phyloP scores from a whole-genome alignment of 345 rosid species.

The Eucalyptus microcorys region DNA sequence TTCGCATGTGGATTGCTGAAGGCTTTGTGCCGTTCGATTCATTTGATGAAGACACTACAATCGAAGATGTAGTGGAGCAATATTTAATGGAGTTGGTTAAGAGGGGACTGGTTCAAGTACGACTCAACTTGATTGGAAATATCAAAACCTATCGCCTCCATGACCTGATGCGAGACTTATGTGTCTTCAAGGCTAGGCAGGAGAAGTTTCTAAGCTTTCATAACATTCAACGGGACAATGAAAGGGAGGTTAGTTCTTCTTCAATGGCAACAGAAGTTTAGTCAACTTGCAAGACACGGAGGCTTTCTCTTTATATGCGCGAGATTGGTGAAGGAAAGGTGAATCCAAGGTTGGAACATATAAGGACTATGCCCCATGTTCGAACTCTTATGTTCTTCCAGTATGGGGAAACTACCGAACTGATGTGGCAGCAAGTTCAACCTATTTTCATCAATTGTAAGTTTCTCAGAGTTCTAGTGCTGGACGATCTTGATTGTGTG shows the following conservation, averaged over 20 bases:
- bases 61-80: constrained; percentile 14
- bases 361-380: not conserved
- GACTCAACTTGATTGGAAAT: constrained; percentile 4
- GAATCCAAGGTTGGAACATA: too few species aligned
- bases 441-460: not conserved
- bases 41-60: not conserved
- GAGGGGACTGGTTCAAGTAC: constrained; percentile 26
- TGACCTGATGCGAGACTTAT: constrained; percentile 24
- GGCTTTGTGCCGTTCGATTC: constrained; percentile 8
- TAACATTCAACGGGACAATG: not conserved
- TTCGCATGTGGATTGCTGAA: constrained; percentile 32
- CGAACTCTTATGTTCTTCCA: constrained; percentile 21
- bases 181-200: constrained; percentile 8
- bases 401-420: not conserved
- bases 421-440: not conserved
- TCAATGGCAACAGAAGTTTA: not conserved
- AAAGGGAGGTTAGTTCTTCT: not conserved
- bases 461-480: too few species aligned
- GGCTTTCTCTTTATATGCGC: not conserved
- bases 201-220: constrained; percentile 7
- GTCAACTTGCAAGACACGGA: not conserved
- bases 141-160: constrained; percentile 19
- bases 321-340: not conserved
- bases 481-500: not conserved
- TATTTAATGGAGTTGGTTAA: constrained; percentile 10